These are phyloP conservation scores for Chaetomium sp. DNA, from an alignment of 2,329 filamentous ascomycete genomes.

Conservation along the genomic window DNA sequence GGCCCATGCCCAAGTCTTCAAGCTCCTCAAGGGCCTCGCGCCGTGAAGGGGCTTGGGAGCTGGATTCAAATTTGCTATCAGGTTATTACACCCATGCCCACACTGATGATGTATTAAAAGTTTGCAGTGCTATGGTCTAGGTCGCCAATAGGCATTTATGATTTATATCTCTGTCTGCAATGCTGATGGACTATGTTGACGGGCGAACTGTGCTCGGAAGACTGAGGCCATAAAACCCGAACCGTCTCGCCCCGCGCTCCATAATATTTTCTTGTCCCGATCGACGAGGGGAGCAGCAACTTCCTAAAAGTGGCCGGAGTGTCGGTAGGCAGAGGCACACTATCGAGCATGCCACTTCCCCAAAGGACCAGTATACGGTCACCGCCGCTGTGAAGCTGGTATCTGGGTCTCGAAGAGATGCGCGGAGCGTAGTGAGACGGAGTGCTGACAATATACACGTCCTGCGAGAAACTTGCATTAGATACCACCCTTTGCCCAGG, in stretches of 20 bases:
- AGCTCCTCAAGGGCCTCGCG: slow-evolving; percentile 2
- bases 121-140: too few species aligned
- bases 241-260: not conserved
- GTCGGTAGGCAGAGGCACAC: slow-evolving; percentile 22
- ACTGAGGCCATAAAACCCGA: slow-evolving; percentile 1
- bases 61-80: too few species aligned
- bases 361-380: slow-evolving; percentile 12
- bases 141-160: too few species aligned
- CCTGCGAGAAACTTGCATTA: slow-evolving; percentile 23
- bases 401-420: slow-evolving; percentile 10
- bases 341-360: slow-evolving; percentile 19
- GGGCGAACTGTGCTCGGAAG: slow-evolving; percentile 1
- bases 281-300: not conserved
- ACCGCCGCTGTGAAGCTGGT: not conserved
- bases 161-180: too few species aligned
- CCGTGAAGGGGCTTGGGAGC: too few species aligned
- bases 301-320: slow-evolving; percentile 16
- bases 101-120: too few species aligned
- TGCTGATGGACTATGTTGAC: too few species aligned
- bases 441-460: slow-evolving; percentile 17
- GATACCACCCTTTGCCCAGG: not conserved
- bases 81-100: too few species aligned
- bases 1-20: not conserved
- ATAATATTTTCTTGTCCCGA: not conserved
- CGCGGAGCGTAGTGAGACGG: slow-evolving; percentile 10